phyloP scores from a whole-genome alignment of 495 filamentous ascomycete species.

The Trichocladium antarcticum region DNA sequence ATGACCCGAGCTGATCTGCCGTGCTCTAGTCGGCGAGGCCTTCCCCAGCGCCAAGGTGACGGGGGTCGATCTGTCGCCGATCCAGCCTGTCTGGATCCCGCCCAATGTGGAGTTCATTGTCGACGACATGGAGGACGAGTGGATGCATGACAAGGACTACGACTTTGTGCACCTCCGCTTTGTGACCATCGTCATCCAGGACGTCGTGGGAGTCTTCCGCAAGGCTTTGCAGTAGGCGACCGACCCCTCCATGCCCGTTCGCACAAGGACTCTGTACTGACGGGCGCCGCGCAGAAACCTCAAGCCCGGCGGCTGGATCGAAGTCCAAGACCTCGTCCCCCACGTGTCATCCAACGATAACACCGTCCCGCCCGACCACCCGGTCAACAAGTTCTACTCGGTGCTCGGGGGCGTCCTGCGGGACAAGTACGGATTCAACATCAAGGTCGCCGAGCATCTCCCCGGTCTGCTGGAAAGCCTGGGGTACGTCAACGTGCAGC shows the following conservation, averaged over 20 bases:
- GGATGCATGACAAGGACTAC: constrained; percentile 40
- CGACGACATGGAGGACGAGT: constrained; percentile 49
- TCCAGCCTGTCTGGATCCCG: constrained; percentile 47
- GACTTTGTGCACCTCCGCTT: constrained; percentile 43
- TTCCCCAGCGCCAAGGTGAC: constrained; percentile 45
- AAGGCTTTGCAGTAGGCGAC: constrained; percentile 25
- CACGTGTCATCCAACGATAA: constrained; percentile 43
- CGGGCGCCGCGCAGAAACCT: constrained; percentile 38
- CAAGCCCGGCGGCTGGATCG: constrained; percentile 53
- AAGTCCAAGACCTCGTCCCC: constrained; percentile 47
- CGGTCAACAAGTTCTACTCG: constrained; percentile 32
- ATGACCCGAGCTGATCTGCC: constrained; percentile 2
- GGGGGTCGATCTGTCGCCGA: constrained; percentile 55
- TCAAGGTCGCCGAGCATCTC: constrained; percentile 31
- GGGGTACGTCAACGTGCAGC: constrained; percentile 45
- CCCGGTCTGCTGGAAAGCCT: constrained; percentile 28
- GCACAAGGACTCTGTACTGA: background rate
- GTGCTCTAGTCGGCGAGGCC: constrained; percentile 38
- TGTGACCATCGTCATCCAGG: constrained; percentile 35
- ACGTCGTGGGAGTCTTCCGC: constrained; percentile 32
- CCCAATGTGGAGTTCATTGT: constrained; percentile 48
- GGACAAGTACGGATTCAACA: constrained; percentile 35
- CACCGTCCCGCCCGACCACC: constrained; percentile 37
- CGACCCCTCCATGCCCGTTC: background rate
- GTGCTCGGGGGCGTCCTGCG: constrained; percentile 22